phyloP scores from a whole-genome alignment of 2,329 filamentous ascomycete species.

The Apiospora hydei region DNA sequence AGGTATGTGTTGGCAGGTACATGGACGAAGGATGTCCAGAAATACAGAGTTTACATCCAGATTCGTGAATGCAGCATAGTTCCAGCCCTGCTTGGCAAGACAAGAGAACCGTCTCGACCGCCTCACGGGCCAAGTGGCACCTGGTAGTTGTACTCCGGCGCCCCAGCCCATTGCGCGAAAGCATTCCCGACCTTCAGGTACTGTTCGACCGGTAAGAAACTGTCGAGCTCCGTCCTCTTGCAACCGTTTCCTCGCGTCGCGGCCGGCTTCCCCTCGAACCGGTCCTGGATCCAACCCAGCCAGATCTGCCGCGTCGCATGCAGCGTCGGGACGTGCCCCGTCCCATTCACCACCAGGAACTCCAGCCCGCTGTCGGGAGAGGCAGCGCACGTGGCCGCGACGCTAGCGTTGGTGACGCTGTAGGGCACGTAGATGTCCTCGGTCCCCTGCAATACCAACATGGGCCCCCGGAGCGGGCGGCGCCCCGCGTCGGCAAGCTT shows the following conservation, averaged over 20 bases:
- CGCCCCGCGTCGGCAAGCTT: slow-evolving; percentile 40
- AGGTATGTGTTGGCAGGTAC: not conserved
- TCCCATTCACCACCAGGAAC: slow-evolving; percentile 34
- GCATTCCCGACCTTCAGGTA: slow-evolving; percentile 31
- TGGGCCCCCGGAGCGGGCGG: slow-evolving; percentile 43
- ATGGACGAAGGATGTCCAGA: not conserved
- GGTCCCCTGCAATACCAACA: slow-evolving; percentile 47
- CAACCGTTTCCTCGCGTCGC: slow-evolving; percentile 26
- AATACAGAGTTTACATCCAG: not conserved
- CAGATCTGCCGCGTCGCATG: slow-evolving; percentile 33
- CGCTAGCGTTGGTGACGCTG: slow-evolving; percentile 28
- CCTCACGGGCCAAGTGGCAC: slow-evolving; percentile 31
- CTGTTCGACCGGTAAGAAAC: slow-evolving; percentile 30
- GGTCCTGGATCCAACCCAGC: slow-evolving; percentile 36
- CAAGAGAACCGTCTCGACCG: not conserved
- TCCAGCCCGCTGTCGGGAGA: slow-evolving; percentile 27
- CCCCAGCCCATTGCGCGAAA: slow-evolving; percentile 33
- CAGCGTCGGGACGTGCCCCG: slow-evolving; percentile 33
- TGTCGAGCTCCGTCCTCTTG: slow-evolving; percentile 28
- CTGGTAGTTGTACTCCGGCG: slow-evolving; percentile 31
- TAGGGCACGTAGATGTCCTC: slow-evolving; percentile 33
- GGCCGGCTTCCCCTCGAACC: slow-evolving; percentile 31
- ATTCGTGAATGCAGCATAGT: not conserved
- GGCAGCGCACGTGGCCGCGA: slow-evolving; percentile 28
- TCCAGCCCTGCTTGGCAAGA: not conserved